Evolutionary conservation across 2,329 filamentous ascomycete genomes (phyloP).

Genomic region (Annulohypoxylon truncatum): DNA sequence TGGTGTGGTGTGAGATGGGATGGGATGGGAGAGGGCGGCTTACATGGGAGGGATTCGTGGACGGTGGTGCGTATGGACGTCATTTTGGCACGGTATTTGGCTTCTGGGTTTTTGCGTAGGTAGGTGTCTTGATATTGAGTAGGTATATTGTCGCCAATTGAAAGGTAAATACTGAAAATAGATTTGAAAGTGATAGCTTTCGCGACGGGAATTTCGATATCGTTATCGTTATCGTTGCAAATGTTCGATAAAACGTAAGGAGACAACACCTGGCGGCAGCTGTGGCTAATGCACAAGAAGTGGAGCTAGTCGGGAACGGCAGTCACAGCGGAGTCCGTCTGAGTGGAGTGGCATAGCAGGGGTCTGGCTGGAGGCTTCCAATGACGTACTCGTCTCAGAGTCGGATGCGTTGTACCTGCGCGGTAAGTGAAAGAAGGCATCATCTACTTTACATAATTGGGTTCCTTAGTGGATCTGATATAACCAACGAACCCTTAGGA

Average conservation of each 20-base stretch:
- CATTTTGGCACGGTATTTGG: constrained; percentile 57
- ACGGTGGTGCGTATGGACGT: constrained; percentile 72
- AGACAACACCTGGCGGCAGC: constrained; percentile 11
- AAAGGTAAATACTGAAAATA: background rate
- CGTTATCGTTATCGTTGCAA: constrained; percentile 23
- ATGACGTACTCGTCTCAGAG: constrained; percentile 30
- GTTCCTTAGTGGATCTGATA: background rate
- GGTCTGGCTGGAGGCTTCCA: constrained; percentile 6
- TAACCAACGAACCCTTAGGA: background rate
- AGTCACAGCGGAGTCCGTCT: constrained; percentile 6
- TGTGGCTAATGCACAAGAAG: background rate
- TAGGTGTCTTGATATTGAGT: background rate
- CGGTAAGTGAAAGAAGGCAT: constrained; percentile 20
- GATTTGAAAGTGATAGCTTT: constrained; percentile 9
- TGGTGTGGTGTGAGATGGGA: background rate
- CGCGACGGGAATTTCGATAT: constrained; percentile 18
- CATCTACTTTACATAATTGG: constrained; percentile 10
- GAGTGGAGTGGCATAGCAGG: constrained; percentile 22
- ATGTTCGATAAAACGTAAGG: background rate
- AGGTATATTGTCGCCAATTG: constrained; percentile 3
- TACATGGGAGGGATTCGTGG: constrained; percentile 86
- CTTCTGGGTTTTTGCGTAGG: background rate
- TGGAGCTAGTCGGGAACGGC: constrained; percentile 6
- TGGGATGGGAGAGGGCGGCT: constrained; percentile 46
- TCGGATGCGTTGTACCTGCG: constrained; percentile 24